Base-by-base conservation (phyloP, 805 yeast species). In the Naumovozyma baii region DNA sequence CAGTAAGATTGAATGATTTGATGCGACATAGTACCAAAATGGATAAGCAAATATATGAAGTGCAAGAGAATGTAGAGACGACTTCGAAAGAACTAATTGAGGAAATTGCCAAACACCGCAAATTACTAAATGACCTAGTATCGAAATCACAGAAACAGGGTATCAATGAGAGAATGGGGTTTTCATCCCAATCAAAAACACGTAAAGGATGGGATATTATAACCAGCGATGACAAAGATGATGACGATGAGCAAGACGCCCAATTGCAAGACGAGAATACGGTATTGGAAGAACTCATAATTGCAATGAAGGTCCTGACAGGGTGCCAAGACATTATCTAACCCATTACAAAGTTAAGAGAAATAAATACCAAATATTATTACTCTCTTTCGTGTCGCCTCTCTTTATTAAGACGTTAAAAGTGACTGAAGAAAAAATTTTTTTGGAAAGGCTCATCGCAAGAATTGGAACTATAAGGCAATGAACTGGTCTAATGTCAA, bases 21-120 rank as follows among this genome's bases (percentile, higher is more conserved):
- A 41, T 50, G 51, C 43, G 47, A 3, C 43, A 46, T 15, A 50
- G 49, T 33, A 44, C 43, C 17, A 34, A 46, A 10, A 17, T 48
- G 30, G 59, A 54, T 31, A 39, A 38, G 5, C 30, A 33, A 2
- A 38, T 55, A 13, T 38, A 37, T 8, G 38, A 36, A 4, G 22
- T 37, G 1, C 31, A 45, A 7, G 12, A 30, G 8, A 34, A 36
- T 14, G 36, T 22, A 10, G 26, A 44, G 15, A 25, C 29, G 2
- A 25, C 18, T n/a, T n/a, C n/a, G n/a, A n/a, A n/a, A 3, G 33
- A 35, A 9, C 39, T 50, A 9, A 35, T 37, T 5, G 22, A 31
- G 8, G 47, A 49, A 32, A 38, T 15, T 7, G 12, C 28, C 4
- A 33, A 10, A n/a, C 36, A 36, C 26, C 36, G 31, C 3, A 34